Evolutionary conservation across 164 flowering plant species (phyloP).

Genomic region (Aristolochia fimbriata): DNA sequence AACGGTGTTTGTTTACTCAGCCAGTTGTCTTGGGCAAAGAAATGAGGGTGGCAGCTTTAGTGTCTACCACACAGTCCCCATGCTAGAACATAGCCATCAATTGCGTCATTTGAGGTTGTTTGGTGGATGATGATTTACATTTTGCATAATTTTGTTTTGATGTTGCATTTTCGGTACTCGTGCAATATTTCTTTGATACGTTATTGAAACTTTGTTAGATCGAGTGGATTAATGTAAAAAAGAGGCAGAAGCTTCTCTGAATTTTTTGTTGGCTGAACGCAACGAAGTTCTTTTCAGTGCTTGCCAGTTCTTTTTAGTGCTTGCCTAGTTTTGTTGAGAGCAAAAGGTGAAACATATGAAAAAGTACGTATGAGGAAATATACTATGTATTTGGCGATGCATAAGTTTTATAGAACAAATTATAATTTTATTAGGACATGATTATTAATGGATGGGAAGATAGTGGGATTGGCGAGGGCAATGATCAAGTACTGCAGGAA

Average conservation of each 20-base stretch:
- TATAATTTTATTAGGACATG: not conserved
- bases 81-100: slow-evolving; percentile 1
- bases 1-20: slow-evolving; percentile 1
- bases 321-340: slow-evolving; percentile 77
- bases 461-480: slow-evolving; percentile 88
- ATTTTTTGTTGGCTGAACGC: slow-evolving; percentile 53
- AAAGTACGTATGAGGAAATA: slow-evolving; percentile 40
- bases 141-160: not conserved
- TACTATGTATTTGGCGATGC: not conserved
- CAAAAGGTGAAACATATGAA: slow-evolving; percentile 96
- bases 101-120: slow-evolving; percentile 9
- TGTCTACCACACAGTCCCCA: not conserved
- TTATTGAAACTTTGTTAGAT: slow-evolving; percentile 63
- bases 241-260: slow-evolving; percentile 70
- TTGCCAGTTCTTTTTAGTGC: too few relatives aligned
- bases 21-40: not conserved
- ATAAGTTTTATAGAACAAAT: not conserved
- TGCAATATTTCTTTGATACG: slow-evolving; percentile 25
- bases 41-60: not conserved
- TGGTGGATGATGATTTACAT: not conserved
- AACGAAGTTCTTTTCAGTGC: slow-evolving; percentile 79
- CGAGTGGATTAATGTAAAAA: slow-evolving; percentile 63
- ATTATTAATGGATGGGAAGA: slow-evolving; percentile 31
- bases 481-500: slow-evolving; percentile 65
- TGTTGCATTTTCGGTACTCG: not conserved